Base-by-base conservation (phyloP, 1,139 yeast genomes). In the Meyerozyma sp. region DNA sequence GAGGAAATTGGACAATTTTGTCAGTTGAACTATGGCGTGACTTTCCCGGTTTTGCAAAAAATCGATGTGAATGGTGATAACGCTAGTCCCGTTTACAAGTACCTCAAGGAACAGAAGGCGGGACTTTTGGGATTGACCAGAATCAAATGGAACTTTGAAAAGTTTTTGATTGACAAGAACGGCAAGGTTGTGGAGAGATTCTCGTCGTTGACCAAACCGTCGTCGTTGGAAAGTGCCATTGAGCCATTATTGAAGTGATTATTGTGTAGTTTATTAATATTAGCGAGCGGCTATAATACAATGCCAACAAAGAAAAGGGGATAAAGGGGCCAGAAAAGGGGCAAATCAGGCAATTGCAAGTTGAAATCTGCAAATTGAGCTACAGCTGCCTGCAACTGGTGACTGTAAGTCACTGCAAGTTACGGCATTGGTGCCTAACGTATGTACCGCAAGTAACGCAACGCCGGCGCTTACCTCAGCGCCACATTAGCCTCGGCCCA, bases 1-100 rank as follows among this genome's bases (percentile, higher is more conserved):
- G 51, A 46, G 25, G 56, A 52, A 39, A 51, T 52, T 25, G 50
- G 49, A 3, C 42, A 49, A 13, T 52, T 52, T 42, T 52, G 56
- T 42, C 34, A 42, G 26, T 54, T 67, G 52, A 72, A 72, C 60
- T 60, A 54, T 42, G 65, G 65, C 16, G 97, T 91, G 40, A 72
- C 87, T 26, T 93, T 93, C 82, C 97, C 96, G 37, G 77, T 93
- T 39, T 71, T 93, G 78, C 75, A 80, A 62, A 93, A 91, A 73
- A 63, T 90, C 48, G 91, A 91, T 30, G 98, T 93, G 54, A 93
- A 93, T 62, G 98, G 98, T 42, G 67, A 74, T 54, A 66, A 81
- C 36, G 82, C 88, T 30, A 93, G 86, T 59, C 89, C 94, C 21
- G 91, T 93, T 35, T 93, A 81, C 70, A 70, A 77, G 55, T 91